Evolutionary conservation across 148 eudicot species (phyloP), one percentile per base, ranked within the genome.

Genomic region (Oxyria digyna): DNA sequence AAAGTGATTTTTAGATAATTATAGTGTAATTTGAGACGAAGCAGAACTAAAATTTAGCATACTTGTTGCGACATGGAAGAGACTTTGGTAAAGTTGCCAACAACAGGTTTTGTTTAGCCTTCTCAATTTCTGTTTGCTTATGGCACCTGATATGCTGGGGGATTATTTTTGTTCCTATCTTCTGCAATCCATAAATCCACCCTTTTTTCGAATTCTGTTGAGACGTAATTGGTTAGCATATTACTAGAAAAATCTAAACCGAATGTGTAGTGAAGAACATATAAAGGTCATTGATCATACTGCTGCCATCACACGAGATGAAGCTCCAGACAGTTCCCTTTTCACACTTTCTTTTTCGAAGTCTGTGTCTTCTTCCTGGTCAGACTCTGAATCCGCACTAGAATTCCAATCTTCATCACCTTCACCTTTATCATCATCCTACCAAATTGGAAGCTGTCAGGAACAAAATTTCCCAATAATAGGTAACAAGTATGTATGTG

Each of bases 31-130:
- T 40, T 23, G 14, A 73, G 55, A 27, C 14, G 18, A 4, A 10
- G 35, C 3, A 5, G 20, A 29, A 59, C 31, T 3, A 33, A 59
- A 59, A 59, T 29, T 59, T 29, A 29, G 63, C 76, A 57, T 83
- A 92, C 96, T 88, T 91, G 79, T 85, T 77, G 72, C 99, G 82
- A 68, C 99, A 91, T 69, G 99, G 99, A 69, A 85, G 87, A 77
- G 89, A 95, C 75, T 88, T 91, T 37, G 99, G 99, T 80, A 91
- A 78, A 37, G 93, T 88, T 72, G 99, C 92, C 73, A 95, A 77
- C 29, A 95, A 67, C 74, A 95, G 80, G 66, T 88, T 82, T 75
- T 88, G 82, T 79, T 95, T 95, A 69, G 99, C 99, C 75, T 81
- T 87, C 74, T 95, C 99, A 76, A 95, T 86, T 67, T 87, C 96